phyloP scores from a whole-genome alignment of 768 basidiomycete genomes.

The Mycena belliarum region DNA sequence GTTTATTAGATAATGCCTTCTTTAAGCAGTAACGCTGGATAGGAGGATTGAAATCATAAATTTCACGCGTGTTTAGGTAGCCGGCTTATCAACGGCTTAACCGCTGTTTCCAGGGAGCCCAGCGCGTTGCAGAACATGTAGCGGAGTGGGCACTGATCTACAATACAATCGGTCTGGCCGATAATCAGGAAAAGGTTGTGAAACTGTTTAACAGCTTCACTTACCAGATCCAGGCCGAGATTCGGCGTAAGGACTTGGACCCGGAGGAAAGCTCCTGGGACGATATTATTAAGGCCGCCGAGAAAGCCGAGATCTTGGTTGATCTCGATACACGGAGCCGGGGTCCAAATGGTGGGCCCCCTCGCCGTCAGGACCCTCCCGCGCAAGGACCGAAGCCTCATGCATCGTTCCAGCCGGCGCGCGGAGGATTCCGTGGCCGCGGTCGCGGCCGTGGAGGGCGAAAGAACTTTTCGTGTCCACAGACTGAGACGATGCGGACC shows the following conservation, averaged over 20 bases:
- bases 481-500: neutral
- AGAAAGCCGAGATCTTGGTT: neutral
- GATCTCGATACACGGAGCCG: neutral
- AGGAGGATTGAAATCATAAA: too few relatives aligned
- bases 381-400: too few relatives aligned
- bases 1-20: too few relatives aligned
- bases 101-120: neutral
- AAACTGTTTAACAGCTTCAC: constrained; percentile 10
- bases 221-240: constrained; percentile 19
- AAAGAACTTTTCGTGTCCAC: neutral
- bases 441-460: neutral
- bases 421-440: neutral
- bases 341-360: too few relatives aligned
- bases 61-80: too few relatives aligned
- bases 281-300: constrained; percentile 27
- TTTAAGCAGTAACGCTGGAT: too few relatives aligned
- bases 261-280: constrained; percentile 10
- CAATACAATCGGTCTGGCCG: neutral
- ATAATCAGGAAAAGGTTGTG: neutral
- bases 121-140: neutral
- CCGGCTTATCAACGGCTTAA: neutral
- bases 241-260: constrained; percentile 21
- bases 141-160: neutral
- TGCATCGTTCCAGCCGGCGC: too few relatives aligned
- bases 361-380: too few relatives aligned